These are phyloP conservation scores for Aspergillus novofumigatus DNA, from an alignment of 2,329 filamentous ascomycete genomes.

Conservation along the genomic window DNA sequence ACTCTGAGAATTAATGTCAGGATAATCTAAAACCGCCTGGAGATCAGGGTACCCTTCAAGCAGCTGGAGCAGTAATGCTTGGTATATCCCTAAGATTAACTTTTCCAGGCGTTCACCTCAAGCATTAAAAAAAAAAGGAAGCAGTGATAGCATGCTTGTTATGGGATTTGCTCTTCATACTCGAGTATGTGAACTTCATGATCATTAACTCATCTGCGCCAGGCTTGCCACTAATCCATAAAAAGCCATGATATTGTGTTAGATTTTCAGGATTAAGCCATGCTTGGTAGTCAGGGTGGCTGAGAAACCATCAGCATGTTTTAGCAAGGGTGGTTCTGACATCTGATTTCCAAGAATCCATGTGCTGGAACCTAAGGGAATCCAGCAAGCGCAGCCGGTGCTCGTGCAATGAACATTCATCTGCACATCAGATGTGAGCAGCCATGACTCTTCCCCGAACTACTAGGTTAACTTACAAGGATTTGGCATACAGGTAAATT, in stretches of 20 bases:
- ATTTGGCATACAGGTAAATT: neutral
- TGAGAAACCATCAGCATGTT: slow-evolving; percentile 44
- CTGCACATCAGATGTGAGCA: slow-evolving; percentile 1
- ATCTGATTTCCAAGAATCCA: slow-evolving; percentile 35
- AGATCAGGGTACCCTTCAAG: slow-evolving; percentile 19
- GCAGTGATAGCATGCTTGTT: slow-evolving; percentile 26
- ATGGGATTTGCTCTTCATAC: slow-evolving; percentile 33
- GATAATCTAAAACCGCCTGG: slow-evolving; percentile 13
- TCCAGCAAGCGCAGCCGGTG: slow-evolving; percentile 14
- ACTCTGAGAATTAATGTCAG: neutral
- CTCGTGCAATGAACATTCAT: neutral
- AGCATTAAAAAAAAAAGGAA: slow-evolving; percentile 31
- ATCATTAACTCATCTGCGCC: slow-evolving; percentile 37
- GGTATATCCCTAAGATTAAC: slow-evolving; percentile 24
- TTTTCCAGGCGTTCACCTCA: slow-evolving; percentile 20
- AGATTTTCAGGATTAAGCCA: slow-evolving; percentile 34
- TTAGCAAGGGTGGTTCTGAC: slow-evolving; percentile 36
- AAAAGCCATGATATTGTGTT: slow-evolving; percentile 23
- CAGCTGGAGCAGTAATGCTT: slow-evolving; percentile 25
- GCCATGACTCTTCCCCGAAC: neutral
- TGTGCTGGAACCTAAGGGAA: slow-evolving; percentile 36
- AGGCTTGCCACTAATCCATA: slow-evolving; percentile 41
- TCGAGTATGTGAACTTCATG: slow-evolving; percentile 42
- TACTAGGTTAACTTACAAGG: slow-evolving; percentile 2
- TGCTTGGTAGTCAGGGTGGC: slow-evolving; percentile 28